Evolutionary conservation across 73 alveolate species (phyloP).

Genomic region (Stentor coeruleus): DNA sequence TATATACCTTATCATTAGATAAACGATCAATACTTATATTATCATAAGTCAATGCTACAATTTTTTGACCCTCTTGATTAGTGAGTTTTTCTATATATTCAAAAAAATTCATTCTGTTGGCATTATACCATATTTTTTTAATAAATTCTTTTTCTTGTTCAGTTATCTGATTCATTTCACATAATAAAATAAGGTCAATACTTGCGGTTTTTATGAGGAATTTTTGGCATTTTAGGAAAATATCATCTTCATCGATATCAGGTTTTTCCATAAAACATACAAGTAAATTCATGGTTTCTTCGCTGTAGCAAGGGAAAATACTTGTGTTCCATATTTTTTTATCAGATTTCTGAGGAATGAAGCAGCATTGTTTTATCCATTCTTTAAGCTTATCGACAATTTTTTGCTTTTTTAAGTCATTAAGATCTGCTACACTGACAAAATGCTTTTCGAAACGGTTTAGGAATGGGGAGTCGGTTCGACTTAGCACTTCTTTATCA

Average conservation of each 20-base stretch:
- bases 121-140: background rate
- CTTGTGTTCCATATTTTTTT: background rate
- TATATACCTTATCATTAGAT: background rate
- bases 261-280: background rate
- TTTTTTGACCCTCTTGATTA: background rate
- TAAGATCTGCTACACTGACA: background rate
- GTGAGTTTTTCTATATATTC: background rate
- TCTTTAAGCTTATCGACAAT: background rate
- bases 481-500: background rate
- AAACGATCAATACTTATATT: no score
- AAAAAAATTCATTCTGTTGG: background rate
- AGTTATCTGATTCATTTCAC: background rate
- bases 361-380: background rate
- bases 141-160: background rate
- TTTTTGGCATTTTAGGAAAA: background rate
- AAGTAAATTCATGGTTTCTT: background rate
- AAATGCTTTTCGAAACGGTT: conserved; percentile 20
- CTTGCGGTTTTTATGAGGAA: background rate
- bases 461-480: conserved; percentile 7
- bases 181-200: background rate
- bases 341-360: background rate
- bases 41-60: background rate
- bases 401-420: background rate
- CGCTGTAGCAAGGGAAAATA: conserved; percentile 2
- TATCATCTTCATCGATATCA: background rate